Base-by-base conservation (phyloP, 1,284 basidiomycete species). In the Apiotrichum sp. region DNA sequence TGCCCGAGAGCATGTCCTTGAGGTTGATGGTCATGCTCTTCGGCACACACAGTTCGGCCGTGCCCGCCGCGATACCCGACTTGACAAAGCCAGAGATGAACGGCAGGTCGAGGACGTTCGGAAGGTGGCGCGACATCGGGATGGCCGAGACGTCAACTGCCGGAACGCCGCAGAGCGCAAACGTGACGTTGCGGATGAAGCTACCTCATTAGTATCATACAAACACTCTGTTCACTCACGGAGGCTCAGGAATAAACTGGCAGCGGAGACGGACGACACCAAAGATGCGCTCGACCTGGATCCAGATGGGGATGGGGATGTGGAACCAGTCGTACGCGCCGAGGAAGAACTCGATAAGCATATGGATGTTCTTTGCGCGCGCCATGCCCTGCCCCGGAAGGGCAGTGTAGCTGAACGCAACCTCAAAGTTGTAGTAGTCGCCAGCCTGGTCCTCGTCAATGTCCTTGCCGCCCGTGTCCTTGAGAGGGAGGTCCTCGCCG, bases 61-160 rank as follows among this genome's bases (percentile, higher is more conserved):
- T 78, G 50, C 84, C 87, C 3, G 84, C 83, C 22, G 88, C 85
- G 61, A 92, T 87, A 5, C 84, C 82, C 55, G 80, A 82, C 65
- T 89, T 86, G 36, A 92, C 81, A 78, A 89, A 91, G 0, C 82
- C 80, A 13, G 84, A 86, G 59, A 92, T 78, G 59, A 87, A 71
- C 0, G 89, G 89, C 4, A 92, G 73, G 70, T 92, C 86, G 78
- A 90, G 84, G 16, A 92, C 79, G 71, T 92, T 90, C 34, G 89
- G 82, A 14, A 90, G 80, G 6, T 80, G 75, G 59, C 79, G 81
- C 33, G 81, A 78, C 72, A 92, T 80, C 0, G 89, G 88, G 6
- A 85, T 84, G 38, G 85, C 88, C 6, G 84, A 85, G 47, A 90
- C 81, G 45, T 84, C 83, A 50, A 91, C 82, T 29, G 82, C 80